Percentiles rank a stretch among this genome's conserved stretches.
These are phyloP conservation scores for Brassica napus DNA, from an alignment of 345 rosid genomes.

Conservation along the genomic window DNA sequence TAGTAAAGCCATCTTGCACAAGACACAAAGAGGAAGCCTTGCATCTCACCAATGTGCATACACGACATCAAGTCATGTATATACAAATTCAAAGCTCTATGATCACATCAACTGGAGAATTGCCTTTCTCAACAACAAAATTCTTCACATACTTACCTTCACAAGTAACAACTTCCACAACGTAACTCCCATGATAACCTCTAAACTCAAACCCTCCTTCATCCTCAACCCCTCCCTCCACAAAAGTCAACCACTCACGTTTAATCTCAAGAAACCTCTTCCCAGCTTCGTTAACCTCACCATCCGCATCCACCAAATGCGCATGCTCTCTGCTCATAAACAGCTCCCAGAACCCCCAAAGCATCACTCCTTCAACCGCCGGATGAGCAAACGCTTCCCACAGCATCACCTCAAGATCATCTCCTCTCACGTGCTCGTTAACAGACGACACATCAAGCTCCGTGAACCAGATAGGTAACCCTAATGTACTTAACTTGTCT, in stretches of 20 bases:
- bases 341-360: slow-evolving; percentile 99
- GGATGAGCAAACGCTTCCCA: slow-evolving; percentile 95
- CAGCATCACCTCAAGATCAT: slow-evolving; percentile 93
- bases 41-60: neutral
- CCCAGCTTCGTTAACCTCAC: slow-evolving; percentile 86
- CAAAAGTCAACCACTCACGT: slow-evolving; percentile 66
- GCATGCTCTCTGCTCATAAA: slow-evolving; percentile 78
- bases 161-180: slow-evolving; percentile 48
- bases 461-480: slow-evolving; percentile 94
- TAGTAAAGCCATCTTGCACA: neutral
- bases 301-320: slow-evolving; percentile 87
- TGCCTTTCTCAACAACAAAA: slow-evolving; percentile 66
- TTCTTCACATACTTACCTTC: slow-evolving; percentile 49
- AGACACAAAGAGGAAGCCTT: neutral
- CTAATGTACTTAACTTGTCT: slow-evolving; percentile 70
- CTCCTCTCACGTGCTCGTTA: slow-evolving; percentile 81
- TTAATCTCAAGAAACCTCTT: slow-evolving; percentile 67
- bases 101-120: slow-evolving; percentile 53
- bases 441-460: slow-evolving; percentile 86
- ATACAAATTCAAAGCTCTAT: slow-evolving; percentile 44
- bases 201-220: slow-evolving; percentile 63
- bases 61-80: neutral
- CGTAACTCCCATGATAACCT: slow-evolving; percentile 56
- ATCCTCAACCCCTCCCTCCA: slow-evolving; percentile 51
- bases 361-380: slow-evolving; percentile 88